These are phyloP conservation scores for Croton laevigatus DNA, from an alignment of 441 rosid genomes.

Conservation along the genomic window DNA sequence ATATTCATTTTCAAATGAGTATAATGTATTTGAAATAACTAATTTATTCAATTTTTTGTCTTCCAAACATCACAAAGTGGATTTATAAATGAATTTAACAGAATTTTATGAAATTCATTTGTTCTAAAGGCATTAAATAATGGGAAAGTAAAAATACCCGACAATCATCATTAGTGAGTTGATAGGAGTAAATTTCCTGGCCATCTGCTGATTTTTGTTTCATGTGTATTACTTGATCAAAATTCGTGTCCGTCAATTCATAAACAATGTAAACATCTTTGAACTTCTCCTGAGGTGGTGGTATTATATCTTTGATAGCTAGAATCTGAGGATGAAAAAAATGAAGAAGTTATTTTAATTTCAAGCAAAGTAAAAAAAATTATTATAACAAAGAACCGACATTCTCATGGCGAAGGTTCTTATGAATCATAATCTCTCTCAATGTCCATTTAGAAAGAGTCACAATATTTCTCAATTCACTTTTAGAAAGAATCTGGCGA, in stretches of 20 bases:
- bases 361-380: background rate
- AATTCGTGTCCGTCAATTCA: constrained; percentile 95
- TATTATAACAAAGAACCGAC: too few relatives aligned
- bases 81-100: too few relatives aligned
- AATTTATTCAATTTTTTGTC: too few relatives aligned
- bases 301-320: constrained; percentile 80
- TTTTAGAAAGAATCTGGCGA: constrained; percentile 33
- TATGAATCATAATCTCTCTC: background rate
- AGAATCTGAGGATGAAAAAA: constrained; percentile 48
- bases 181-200: too few relatives aligned
- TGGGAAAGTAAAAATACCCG: constrained; percentile 39
- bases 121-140: too few relatives aligned
- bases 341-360: too few relatives aligned
- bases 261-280: constrained; percentile 87
- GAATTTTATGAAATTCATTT: too few relatives aligned
- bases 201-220: constrained; percentile 67
- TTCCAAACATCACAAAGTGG: too few relatives aligned
- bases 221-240: constrained; percentile 77
- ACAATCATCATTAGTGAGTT: too few relatives aligned
- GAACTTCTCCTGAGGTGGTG: constrained; percentile 84
- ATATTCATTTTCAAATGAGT: too few relatives aligned
- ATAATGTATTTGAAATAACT: too few relatives aligned
- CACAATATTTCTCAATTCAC: too few relatives aligned
- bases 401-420: background rate
- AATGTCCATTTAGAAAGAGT: constrained; percentile 83